A percentile compares a stretch with the other conserved stretches of the same genome.
Evolutionary conservation across 2,329 filamentous ascomycete species (phyloP).

Genomic region (Pseudogymnoascus verrucosus): DNA sequence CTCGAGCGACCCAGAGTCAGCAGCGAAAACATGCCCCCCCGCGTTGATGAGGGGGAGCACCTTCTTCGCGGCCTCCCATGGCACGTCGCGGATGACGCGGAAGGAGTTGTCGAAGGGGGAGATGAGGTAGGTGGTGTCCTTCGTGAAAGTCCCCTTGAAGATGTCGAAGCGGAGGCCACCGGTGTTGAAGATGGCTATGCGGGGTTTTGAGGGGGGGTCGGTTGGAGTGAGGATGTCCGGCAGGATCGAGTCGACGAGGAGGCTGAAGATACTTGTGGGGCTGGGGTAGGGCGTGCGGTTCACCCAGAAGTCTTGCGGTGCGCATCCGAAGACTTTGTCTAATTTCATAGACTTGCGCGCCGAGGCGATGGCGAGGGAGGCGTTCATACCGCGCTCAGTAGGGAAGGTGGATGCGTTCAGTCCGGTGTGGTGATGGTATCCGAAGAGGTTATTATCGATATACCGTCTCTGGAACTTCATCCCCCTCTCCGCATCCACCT

Average conservation of each 20-base stretch:
- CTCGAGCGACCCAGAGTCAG: background rate
- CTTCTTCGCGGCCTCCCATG: slow-evolving; percentile 64
- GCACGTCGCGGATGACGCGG: slow-evolving; percentile 69
- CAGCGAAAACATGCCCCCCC: slow-evolving; percentile 38
- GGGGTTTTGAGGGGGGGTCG: slow-evolving; percentile 50
- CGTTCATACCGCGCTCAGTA: slow-evolving; percentile 67
- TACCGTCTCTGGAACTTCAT: slow-evolving; percentile 69
- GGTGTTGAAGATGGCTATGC: slow-evolving; percentile 75
- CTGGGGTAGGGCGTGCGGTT: slow-evolving; percentile 66
- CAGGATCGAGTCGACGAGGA: slow-evolving; percentile 42
- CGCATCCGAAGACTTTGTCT: slow-evolving; percentile 72
- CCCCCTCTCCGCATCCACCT: slow-evolving; percentile 27
- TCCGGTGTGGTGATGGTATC: slow-evolving; percentile 71
- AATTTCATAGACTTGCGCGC: slow-evolving; percentile 65
- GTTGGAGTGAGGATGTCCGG: slow-evolving; percentile 55
- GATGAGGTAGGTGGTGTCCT: slow-evolving; percentile 76
- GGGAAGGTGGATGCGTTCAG: slow-evolving; percentile 67
- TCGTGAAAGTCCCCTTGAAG: slow-evolving; percentile 84
- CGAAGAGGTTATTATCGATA: slow-evolving; percentile 88
- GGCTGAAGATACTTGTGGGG: slow-evolving; percentile 69
- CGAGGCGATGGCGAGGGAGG: slow-evolving; percentile 59
- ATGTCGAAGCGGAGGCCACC: slow-evolving; percentile 93
- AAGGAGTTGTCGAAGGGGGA: slow-evolving; percentile 82
- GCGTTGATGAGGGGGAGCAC: slow-evolving; percentile 55
- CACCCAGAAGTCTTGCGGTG: slow-evolving; percentile 75